Evolutionary conservation across 805 yeast genomes (phyloP).

Genomic region (Metschnikowia lachancei): DNA sequence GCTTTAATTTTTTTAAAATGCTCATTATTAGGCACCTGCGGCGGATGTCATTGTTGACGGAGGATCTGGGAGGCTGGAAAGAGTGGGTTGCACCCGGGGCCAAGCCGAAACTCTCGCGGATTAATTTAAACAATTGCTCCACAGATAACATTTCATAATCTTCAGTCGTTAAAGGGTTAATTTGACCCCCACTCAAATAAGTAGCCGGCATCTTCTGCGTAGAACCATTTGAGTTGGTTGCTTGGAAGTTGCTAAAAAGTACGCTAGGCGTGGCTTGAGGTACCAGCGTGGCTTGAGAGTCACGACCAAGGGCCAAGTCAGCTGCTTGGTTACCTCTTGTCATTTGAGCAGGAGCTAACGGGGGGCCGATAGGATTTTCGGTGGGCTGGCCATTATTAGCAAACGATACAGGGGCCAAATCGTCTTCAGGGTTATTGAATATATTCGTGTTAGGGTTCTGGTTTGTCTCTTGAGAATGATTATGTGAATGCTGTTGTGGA

Average conservation of each 20-base stretch:
- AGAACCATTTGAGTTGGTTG: background rate
- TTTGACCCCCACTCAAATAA: slow-evolving; percentile 2
- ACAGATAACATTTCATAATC: slow-evolving; percentile 39
- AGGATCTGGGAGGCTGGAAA: slow-evolving; percentile 10
- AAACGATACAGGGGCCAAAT: background rate
- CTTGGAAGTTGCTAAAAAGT: background rate
- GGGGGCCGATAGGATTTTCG: background rate
- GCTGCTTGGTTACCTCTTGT: slow-evolving; percentile 1
- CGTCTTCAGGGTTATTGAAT: background rate
- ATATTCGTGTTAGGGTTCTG: background rate
- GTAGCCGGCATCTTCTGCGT: background rate
- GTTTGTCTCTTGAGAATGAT: slow-evolving; percentile 1
- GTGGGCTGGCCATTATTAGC: background rate
- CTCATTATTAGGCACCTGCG: slow-evolving; percentile 35
- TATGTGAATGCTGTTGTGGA: background rate
- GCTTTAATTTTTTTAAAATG: slow-evolving; percentile 37
- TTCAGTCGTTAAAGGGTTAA: slow-evolving; percentile 32
- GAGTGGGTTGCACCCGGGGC: slow-evolving; percentile 3
- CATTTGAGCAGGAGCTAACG: background rate
- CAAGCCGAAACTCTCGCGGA: slow-evolving; percentile 24
- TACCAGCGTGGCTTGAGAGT: background rate
- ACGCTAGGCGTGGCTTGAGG: background rate
- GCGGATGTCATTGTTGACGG: slow-evolving; percentile 33
- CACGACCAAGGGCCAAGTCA: background rate
- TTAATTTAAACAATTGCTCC: slow-evolving; percentile 38